A percentile compares a stretch with the other conserved stretches of the same genome.
phyloP scores from a whole-genome alignment of 148 eudicot species.

The Rhododendron griersonianum region DNA sequence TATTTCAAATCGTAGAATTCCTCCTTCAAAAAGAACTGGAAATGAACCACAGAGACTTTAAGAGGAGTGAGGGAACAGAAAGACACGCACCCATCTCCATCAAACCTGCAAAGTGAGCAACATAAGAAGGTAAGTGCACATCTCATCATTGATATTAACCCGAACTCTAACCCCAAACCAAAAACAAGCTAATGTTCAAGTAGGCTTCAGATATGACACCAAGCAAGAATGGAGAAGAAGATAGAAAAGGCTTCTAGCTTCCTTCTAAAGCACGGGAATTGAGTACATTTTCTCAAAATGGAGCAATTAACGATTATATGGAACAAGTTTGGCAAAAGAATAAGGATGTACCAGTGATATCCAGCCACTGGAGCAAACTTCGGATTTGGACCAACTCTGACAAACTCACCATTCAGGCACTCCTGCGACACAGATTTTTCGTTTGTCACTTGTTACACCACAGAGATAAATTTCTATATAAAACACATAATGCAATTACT shows the following conservation, averaged over 20 bases:
- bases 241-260: background rate
- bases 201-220: background rate
- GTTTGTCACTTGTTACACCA: too few species aligned
- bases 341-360: constrained; percentile 68
- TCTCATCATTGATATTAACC: background rate
- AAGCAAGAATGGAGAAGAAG: background rate
- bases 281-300: background rate
- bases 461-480: too few species aligned
- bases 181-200: background rate
- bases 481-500: too few species aligned
- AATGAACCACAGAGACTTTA: background rate
- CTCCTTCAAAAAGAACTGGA: background rate
- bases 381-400: constrained; percentile 93
- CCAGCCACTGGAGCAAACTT: constrained; percentile 91
- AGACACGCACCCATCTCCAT: constrained; percentile 87
- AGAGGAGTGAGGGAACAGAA: background rate
- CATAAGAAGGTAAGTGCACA: constrained; percentile 1
- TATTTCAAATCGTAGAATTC: too few species aligned
- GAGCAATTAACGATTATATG: background rate
- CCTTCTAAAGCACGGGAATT: background rate
- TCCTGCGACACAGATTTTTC: constrained; percentile 36
- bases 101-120: constrained; percentile 68
- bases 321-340: background rate
- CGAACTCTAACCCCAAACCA: background rate
- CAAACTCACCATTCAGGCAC: constrained; percentile 94